Evolutionary conservation across 495 filamentous ascomycete species (phyloP).

Genomic region (Glarea lozoyensis): DNA sequence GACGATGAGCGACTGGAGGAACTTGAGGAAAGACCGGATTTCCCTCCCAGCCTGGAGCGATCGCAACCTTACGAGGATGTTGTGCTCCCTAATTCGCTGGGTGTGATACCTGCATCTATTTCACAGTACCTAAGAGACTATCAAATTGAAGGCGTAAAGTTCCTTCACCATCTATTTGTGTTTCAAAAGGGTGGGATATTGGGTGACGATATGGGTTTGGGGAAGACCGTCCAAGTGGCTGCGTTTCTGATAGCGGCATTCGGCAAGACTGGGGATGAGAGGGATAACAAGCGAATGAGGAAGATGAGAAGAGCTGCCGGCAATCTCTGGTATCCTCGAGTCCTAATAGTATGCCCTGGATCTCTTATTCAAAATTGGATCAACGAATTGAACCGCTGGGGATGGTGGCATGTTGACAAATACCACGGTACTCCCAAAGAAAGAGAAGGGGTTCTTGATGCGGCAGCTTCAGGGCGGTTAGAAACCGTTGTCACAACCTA

Average conservation of each 20-base stretch:
- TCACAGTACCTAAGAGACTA: conserved; percentile 91
- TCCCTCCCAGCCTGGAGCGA: conserved; percentile 48
- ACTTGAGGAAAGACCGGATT: conserved; percentile 60
- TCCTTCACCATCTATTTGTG: conserved; percentile 84
- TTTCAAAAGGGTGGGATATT: conserved; percentile 88
- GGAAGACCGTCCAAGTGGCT: conserved; percentile 95
- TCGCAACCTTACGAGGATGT: conserved; percentile 66
- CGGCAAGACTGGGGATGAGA: conserved; percentile 87
- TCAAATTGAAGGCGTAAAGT: conserved; percentile 77
- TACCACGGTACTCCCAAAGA: conserved; percentile 60
- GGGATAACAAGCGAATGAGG: conserved; percentile 84
- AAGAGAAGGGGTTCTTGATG: conserved; percentile 62
- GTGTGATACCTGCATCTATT: conserved; percentile 80
- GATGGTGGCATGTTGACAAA: conserved; percentile 84
- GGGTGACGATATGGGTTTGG: conserved; percentile 94
- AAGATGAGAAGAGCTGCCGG: conserved; percentile 50
- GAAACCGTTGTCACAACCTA: conserved; percentile 96
- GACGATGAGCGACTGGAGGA: conserved; percentile 63
- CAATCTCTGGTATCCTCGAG: conserved; percentile 72
- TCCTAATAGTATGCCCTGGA: conserved; percentile 82
- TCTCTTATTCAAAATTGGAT: conserved; percentile 86
- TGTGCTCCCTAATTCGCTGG: conserved; percentile 62
- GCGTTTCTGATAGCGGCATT: conserved; percentile 90
- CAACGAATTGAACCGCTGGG: conserved; percentile 78
- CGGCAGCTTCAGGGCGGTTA: conserved; percentile 63